Evolutionary conservation across 192 early-diverging fungal genomes (phyloP).

Genomic region (Podila minutissima): DNA sequence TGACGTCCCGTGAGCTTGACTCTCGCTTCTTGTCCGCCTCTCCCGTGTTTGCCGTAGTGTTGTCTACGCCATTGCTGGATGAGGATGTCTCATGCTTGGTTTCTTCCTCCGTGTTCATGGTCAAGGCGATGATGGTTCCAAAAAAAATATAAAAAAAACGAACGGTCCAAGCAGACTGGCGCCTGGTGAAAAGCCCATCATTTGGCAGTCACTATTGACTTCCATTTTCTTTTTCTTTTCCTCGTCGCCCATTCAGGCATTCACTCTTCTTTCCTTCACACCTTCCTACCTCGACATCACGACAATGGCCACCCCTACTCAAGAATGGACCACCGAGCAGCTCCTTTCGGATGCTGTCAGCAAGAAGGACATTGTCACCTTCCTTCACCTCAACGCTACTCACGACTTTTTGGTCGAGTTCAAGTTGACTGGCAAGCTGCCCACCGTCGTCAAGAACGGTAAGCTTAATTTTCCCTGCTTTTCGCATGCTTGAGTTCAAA

Average conservation of each 20-base stretch:
- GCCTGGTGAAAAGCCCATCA: neutral
- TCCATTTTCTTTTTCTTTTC: constrained; percentile 16
- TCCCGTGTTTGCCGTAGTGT: neutral
- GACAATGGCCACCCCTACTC: constrained; percentile 44
- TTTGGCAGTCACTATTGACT: constrained; percentile 34
- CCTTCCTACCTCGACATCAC: neutral
- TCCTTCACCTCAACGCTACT: constrained; percentile 70
- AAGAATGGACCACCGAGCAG: constrained; percentile 72
- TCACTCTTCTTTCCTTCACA: neutral
- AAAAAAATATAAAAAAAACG: constrained; percentile 1
- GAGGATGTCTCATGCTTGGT: neutral
- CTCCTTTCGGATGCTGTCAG: constrained; percentile 69
- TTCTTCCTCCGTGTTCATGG: neutral
- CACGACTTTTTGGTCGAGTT: constrained; percentile 68
- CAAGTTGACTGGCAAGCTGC: constrained; percentile 78
- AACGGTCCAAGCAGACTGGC: too few species aligned
- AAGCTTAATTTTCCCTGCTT: neutral
- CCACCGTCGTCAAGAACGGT: constrained; percentile 74
- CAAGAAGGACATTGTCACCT: constrained; percentile 77
- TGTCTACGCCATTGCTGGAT: neutral
- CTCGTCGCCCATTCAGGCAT: neutral
- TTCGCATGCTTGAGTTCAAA: neutral
- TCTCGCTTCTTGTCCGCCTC: constrained; percentile 27
- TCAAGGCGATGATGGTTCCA: neutral
- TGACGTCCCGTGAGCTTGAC: constrained; percentile 47